Base-by-base conservation (phyloP, 2,329 filamentous ascomycete genomes). In the Aspergillus fumigatiaffinis region DNA sequence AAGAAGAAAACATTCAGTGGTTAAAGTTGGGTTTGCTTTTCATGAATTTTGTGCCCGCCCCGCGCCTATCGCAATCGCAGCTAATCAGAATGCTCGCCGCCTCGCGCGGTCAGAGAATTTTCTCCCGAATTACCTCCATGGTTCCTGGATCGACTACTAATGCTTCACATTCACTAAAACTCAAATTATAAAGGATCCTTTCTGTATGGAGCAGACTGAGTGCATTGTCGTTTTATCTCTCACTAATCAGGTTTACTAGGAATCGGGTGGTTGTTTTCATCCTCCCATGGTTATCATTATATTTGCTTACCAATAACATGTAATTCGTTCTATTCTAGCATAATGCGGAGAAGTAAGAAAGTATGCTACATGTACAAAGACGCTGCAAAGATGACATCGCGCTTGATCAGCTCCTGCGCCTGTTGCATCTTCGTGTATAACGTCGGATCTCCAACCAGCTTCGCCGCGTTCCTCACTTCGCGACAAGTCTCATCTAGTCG, bases 341-440 rank as follows among this genome's bases (percentile, higher is more conserved):
- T 35, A 17, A 35, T 17, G 32, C 17, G 14, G 14, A 21, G 42
- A 46, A 14, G 42, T 3, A 23, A 8, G 21, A 46, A 21, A 23
- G 42, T 12, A 38, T n/a, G 26, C 52, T 57, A 95, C 89, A 95
- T 92, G 71, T 95, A 96, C 69, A 96, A 76, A 72, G 88, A 91
- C 14, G 92, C 91, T 42, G 92, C 91, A 20, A 92, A 92, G 23
- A 91, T 95, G 54, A 96, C 94, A 73, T 97, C 94, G 69, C 94
- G 81, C 82, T 96, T 95, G 73, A 99, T 99, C 83, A 97, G 84
- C 80, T 99, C 94, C 82, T 97, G 93, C 65, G 93, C 95, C 61
- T 87, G 87, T 77, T 96, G 88, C 93, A 99, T 99, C 84, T 99
- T 99, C 64, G 88, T 86, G 74, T 96, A 97, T 64, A 99, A 78